Evolutionary conservation across 2,329 filamentous ascomycete species (phyloP).

Genomic region (Alternaria novae-zelandiae): DNA sequence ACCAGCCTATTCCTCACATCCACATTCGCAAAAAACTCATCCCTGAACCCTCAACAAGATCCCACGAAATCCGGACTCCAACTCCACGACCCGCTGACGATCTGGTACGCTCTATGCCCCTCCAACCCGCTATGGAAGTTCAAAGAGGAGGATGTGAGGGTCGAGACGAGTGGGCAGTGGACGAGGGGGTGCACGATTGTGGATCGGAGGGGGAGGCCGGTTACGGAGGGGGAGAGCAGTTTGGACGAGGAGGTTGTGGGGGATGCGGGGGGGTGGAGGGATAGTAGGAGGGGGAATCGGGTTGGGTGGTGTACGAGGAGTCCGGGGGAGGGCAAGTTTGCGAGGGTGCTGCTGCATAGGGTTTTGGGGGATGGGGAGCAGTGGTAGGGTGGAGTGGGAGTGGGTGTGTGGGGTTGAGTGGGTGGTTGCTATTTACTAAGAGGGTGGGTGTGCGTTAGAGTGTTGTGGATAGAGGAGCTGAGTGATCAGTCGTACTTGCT

Average conservation of each 20-base stretch:
- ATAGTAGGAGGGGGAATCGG: constrained; percentile 75
- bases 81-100: constrained; percentile 55
- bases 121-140: constrained; percentile 43
- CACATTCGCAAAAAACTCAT: constrained; percentile 55
- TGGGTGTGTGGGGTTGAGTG: not conserved
- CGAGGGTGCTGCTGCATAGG: constrained; percentile 67
- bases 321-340: constrained; percentile 73
- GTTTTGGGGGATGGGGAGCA: constrained; percentile 60
- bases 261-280: constrained; percentile 80
- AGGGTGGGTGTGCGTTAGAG: not conserved
- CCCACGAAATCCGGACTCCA: constrained; percentile 49
- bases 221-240: constrained; percentile 49
- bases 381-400: not conserved
- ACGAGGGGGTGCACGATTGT: constrained; percentile 88
- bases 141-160: constrained; percentile 74
- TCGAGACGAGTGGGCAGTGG: constrained; percentile 94
- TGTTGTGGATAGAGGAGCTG: not conserved
- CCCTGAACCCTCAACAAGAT: constrained; percentile 46
- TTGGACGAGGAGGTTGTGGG: constrained; percentile 61
- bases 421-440: not conserved
- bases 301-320: constrained; percentile 74
- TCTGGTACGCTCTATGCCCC: constrained; percentile 45
- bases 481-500: fast-evolving
- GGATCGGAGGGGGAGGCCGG: constrained; percentile 70
- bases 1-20: constrained; percentile 52